phyloP scores from a whole-genome alignment of 1,284 basidiomycete species.

The Microbotryum silenes-acaulis region DNA sequence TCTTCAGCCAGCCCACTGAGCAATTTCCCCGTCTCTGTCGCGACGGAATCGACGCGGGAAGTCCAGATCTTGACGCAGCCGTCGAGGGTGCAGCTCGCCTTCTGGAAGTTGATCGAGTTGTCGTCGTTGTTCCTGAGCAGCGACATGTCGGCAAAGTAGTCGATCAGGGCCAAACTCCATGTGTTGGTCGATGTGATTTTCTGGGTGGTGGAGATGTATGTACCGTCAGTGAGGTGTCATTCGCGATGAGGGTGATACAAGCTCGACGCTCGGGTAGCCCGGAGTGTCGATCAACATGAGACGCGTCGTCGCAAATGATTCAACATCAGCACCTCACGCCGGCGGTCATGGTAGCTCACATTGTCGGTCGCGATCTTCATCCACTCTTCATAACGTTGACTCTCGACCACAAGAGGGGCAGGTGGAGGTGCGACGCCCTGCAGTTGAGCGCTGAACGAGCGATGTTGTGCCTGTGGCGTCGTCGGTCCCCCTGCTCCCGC shows the following conservation, averaged over 20 bases:
- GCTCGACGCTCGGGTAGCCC: neutral
- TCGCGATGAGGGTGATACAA: neutral
- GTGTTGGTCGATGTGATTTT: slow-evolving; percentile 99
- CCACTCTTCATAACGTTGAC: slow-evolving; percentile 70
- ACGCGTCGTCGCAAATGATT: neutral
- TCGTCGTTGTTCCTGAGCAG: slow-evolving; percentile 84
- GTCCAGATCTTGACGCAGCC: slow-evolving; percentile 99
- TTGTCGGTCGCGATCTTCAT: slow-evolving; percentile 99
- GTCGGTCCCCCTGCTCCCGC: neutral
- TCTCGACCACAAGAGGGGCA: slow-evolving; percentile 25
- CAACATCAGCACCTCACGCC: neutral
- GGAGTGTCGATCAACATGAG: neutral
- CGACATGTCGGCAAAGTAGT: slow-evolving; percentile 99
- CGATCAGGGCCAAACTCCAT: slow-evolving; percentile 96
- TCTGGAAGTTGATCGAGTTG: slow-evolving; percentile 90
- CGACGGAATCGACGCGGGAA: slow-evolving; percentile 91
- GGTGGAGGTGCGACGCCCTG: neutral
- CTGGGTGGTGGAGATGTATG: slow-evolving; percentile 45
- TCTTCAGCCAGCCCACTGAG: slow-evolving; percentile 75
- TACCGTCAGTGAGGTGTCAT: neutral
- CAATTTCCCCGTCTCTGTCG: slow-evolving; percentile 92
- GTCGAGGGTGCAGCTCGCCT: slow-evolving; percentile 92
- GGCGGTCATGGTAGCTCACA: slow-evolving; percentile 49
- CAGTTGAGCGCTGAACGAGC: neutral
- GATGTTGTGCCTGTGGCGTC: neutral